Percentiles rank a stretch among this genome's conserved stretches.
phyloP scores from a whole-genome alignment of 495 filamentous ascomycete genomes.

The Hypoxylon rickii region DNA sequence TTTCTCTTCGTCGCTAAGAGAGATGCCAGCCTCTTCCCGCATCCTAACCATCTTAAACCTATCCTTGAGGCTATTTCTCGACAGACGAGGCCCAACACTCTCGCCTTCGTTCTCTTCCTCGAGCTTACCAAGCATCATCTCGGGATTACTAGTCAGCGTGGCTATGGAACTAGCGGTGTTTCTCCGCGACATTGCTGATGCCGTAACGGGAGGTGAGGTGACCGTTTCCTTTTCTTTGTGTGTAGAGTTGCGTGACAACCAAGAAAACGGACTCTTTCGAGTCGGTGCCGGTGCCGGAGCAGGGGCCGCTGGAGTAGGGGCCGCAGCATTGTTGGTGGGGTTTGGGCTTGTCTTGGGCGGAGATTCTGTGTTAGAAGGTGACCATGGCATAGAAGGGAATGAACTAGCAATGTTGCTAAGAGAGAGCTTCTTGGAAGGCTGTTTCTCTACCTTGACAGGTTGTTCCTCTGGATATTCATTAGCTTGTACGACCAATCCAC shows the following conservation, averaged over 20 bases:
- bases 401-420: conserved; percentile 53
- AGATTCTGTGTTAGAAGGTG: conserved; percentile 41
- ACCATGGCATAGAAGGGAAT: conserved; percentile 61
- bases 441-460: conserved; percentile 24
- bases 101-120: conserved; percentile 67
- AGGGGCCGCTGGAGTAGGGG: conserved; percentile 48
- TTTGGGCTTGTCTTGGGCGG: conserved; percentile 42
- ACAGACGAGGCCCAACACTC: conserved; percentile 53
- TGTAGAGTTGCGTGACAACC: conserved; percentile 77
- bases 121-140: conserved; percentile 70
- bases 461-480: conserved; percentile 12
- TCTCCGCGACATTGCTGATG: conserved; percentile 51
- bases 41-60: conserved; percentile 83
- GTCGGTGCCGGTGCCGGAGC: conserved; percentile 45
- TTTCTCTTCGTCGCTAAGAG: conserved; percentile 55
- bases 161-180: conserved; percentile 78
- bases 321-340: conserved; percentile 45
- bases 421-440: conserved; percentile 48
- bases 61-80: conserved; percentile 75
- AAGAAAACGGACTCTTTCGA: conserved; percentile 80
- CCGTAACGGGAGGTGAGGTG: conserved; percentile 53
- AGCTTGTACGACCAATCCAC: too few relatives aligned
- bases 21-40: conserved; percentile 74
- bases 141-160: conserved; percentile 73
- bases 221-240: conserved; percentile 61